Evolutionary conservation across 345 rosid species (phyloP), one percentile per base, ranked within the genome.

Genomic region (Pseudoturritis turrita): DNA sequence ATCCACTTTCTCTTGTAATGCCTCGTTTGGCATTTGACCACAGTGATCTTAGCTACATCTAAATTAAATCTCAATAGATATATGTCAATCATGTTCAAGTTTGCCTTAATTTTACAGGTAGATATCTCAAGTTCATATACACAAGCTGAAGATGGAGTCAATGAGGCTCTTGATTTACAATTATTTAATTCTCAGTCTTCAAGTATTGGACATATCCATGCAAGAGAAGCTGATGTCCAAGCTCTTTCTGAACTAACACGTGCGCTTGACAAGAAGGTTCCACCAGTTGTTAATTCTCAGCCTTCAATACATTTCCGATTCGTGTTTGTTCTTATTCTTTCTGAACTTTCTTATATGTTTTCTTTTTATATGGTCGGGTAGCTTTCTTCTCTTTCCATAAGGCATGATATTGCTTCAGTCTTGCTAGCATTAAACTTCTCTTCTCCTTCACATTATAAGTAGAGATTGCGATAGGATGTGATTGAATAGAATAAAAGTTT

Each of bases 231-330:
- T 71, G 88, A 86, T 72, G 73, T 81, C 47, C 83, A 79, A 74
- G 86, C 86, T 65, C 85, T 86, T 73, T 80, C 82, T 77, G 86
- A 81, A 61, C 77, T 83, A 75, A 78, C 82, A 44, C 80, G 67
- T 71, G 85, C 75, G 21, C 78, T 79, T 65, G 85, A 88, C 58
- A 86, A 76, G 63, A 86, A 86, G 96, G 96, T 88, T 54, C 1
- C 41, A 17, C 53, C 37, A 53, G 51, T 68, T 68, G 13, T 71
- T 59, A 12, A 40, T 60, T 62, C 28, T 47, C 45, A 66, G 43
- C 22, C 45, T 58, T 50, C 26, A 52, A 6, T 61, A 59, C 59
- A 65, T 69, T 26, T 65, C 46, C 50, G 28, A 22, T 26, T 33
- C 19, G 15, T 36, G 40, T 29, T 35, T 25, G 21, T 70, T 36